A percentile compares a stretch with the other conserved stretches of the same genome.
Evolutionary conservation across 495 filamentous ascomycete species (phyloP).

Genomic region (Annulohypoxylon stygium): DNA sequence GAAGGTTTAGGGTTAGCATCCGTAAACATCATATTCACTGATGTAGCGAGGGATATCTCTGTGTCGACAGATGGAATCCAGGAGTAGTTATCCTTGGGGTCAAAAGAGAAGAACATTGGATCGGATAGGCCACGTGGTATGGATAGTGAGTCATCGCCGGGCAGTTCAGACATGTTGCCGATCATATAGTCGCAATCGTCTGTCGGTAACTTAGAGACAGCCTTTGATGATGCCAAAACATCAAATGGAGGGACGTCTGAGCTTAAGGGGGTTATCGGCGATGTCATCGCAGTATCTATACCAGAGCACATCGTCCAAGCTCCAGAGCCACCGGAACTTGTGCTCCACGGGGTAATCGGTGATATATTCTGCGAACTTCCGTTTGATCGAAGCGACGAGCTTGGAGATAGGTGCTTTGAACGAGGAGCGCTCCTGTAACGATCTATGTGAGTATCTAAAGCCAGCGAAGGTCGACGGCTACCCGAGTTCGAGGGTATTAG

Average conservation of each 20-base stretch:
- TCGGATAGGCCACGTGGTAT: slow-evolving; percentile 49
- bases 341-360: slow-evolving; percentile 50
- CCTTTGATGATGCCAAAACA: slow-evolving; percentile 21
- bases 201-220: slow-evolving; percentile 24
- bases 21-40: slow-evolving; percentile 53
- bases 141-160: slow-evolving; percentile 45
- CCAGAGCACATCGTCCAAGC: slow-evolving; percentile 41
- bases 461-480: slow-evolving; percentile 45
- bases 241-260: slow-evolving; percentile 22
- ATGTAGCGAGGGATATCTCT: slow-evolving; percentile 47
- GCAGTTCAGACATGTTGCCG: slow-evolving; percentile 55
- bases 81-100: slow-evolving; percentile 47
- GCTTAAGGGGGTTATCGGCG: slow-evolving; percentile 48
- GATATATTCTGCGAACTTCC: slow-evolving; percentile 46
- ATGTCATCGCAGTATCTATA: slow-evolving; percentile 45
- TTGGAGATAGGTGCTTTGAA: slow-evolving; percentile 45
- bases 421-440: slow-evolving; percentile 41
- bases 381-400: slow-evolving; percentile 44
- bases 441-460: slow-evolving; percentile 49
- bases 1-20: slow-evolving; percentile 41
- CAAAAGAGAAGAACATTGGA: slow-evolving; percentile 48
- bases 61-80: slow-evolving; percentile 47
- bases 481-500: slow-evolving; percentile 21
- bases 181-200: slow-evolving; percentile 41
- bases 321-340: slow-evolving; percentile 36